Percentiles rank a stretch among this genome's conserved stretches.
phyloP scores from a whole-genome alignment of 1,139 yeast species.

The Waltiozyma sp. region DNA sequence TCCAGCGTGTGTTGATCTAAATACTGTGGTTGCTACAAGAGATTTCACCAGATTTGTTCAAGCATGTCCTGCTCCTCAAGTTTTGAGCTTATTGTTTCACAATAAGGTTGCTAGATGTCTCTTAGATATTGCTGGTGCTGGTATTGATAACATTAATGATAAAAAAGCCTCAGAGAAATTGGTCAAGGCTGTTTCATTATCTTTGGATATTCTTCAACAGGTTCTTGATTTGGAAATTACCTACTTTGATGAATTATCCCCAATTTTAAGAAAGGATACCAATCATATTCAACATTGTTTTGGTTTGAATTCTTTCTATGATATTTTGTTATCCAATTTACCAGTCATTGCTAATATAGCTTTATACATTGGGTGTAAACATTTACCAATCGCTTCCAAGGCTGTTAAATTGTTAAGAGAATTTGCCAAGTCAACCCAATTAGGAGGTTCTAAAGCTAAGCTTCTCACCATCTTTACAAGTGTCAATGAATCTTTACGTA shows the following conservation, averaged over 20 bases:
- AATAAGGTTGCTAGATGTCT: conserved; percentile 46
- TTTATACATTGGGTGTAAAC: conserved; percentile 52
- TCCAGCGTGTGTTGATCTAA: conserved; percentile 39
- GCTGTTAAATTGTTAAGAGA: conserved; percentile 45
- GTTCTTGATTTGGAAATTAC: conserved; percentile 46
- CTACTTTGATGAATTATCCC: conserved; percentile 37
- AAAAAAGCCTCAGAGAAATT: conserved; percentile 25
- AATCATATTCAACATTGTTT: conserved; percentile 36
- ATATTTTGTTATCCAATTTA: conserved; percentile 58
- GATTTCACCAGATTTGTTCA: conserved; percentile 30
- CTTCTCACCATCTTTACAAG: conserved; percentile 65
- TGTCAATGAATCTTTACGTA: conserved; percentile 56
- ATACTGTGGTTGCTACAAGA: conserved; percentile 34
- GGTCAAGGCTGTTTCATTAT: conserved; percentile 24
- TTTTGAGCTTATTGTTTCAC: conserved; percentile 50
- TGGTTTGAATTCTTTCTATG: conserved; percentile 56
- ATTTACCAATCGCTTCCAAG: conserved; percentile 36
- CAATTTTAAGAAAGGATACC: conserved; percentile 27
- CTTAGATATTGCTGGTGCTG: conserved; percentile 42
- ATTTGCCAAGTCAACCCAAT: conserved; percentile 40
- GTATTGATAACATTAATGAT: conserved; percentile 41
- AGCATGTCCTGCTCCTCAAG: conserved; percentile 61
- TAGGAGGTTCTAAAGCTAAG: conserved; percentile 42
- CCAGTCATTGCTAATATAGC: conserved; percentile 59
- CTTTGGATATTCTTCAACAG: conserved; percentile 36